Conservation (phyloP, 495 filamentous ascomycete genomes). For the Platismatia glauca region DNA sequence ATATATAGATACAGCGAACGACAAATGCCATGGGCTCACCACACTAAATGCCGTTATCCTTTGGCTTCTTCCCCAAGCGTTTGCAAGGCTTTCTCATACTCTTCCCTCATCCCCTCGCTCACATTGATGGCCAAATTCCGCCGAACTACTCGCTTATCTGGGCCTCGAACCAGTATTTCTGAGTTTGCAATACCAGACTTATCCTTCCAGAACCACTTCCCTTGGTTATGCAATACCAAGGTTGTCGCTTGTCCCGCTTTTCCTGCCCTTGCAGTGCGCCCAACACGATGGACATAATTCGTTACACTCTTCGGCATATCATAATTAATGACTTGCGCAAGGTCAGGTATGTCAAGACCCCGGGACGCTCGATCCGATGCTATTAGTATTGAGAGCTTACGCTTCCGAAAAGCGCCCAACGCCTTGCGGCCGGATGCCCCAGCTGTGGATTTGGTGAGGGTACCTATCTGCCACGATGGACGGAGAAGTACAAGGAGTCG, state of each 20-base stretch:
- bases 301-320: conserved; percentile 73
- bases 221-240: conserved; percentile 66
- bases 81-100: neutral
- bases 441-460: conserved; percentile 65
- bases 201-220: conserved; percentile 75
- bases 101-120: neutral
- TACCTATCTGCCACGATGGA: conserved; percentile 54
- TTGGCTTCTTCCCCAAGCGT: neutral
- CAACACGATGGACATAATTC: conserved; percentile 87
- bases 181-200: conserved; percentile 41
- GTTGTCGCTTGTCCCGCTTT: conserved; percentile 67
- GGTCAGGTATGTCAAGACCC: conserved; percentile 73
- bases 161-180: conserved; percentile 36
- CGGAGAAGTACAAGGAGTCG: conserved; percentile 63
- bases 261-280: conserved; percentile 48
- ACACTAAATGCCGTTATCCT: neutral
- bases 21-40: neutral
- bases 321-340: conserved; percentile 88
- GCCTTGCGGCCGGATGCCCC: conserved; percentile 55
- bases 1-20: neutral
- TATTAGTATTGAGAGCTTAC: conserved; percentile 64
- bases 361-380: conserved; percentile 88
- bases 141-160: neutral
- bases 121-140: neutral
- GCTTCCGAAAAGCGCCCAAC: conserved; percentile 51